Evolutionary conservation across 164 flowering plant genomes (phyloP), one percentile per base, ranked within the genome.

Genomic region (Brasenia schreberi): DNA sequence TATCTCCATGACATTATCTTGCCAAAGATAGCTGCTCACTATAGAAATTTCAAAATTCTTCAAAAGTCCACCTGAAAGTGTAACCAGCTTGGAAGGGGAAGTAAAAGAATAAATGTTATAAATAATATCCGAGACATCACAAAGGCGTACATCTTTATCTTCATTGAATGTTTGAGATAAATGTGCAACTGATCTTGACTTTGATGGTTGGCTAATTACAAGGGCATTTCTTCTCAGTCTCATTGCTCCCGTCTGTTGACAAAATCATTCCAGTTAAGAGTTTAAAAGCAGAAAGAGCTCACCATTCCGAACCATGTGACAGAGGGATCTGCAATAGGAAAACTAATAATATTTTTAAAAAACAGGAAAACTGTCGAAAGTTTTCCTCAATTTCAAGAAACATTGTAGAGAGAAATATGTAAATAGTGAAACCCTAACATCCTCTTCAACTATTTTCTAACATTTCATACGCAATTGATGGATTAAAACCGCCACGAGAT

Each of bases 171-270:
- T 76, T 70, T 83, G 89, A 0, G 89, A 85, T 62, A 85, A 79
- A 64, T 83, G 81, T 43, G 84, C 87, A 53, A 85, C 75, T n/a
- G 85, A 85, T 82, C 89, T 81, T 65, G 89, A 81, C 27, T 74
- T 65, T 42, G 73, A 33, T 53, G 85, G 79, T 70, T 83, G 89
- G 0, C 85, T 81, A 27, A 83, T 79, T 70, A 81, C 84, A 69
- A 83, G 66, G 70, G 83, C 85, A 76, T 85, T 87, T 65, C 65
- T 75, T 18, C 89, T 87, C 67, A 85, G 81, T 67, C 83, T 76
- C 76, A 73, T 85, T 14, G 85, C 76, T 66, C 89, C 89, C 42
- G 85, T 79, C 89, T 83, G 81, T 45, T 45, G 53, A 45, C 53
- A 45, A 12, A 45, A 45, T 12, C 1, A 7, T 45, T 7, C 53